Evolutionary conservation across 1,284 basidiomycete genomes (phyloP).

Genomic region (Rhodotorula mucilaginosa): DNA sequence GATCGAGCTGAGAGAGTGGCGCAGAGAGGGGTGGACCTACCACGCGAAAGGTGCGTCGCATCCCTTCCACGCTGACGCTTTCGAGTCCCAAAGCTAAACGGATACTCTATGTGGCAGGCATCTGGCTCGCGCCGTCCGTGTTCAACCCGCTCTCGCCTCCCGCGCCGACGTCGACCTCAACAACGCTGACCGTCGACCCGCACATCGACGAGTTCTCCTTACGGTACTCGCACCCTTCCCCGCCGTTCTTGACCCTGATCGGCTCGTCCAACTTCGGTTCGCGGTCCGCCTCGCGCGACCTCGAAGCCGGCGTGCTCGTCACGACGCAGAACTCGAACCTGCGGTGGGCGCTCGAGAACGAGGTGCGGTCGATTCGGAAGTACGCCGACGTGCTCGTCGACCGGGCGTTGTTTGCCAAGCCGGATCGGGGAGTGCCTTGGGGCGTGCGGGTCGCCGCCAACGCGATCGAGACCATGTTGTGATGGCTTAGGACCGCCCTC

Average conservation of each 20-base stretch:
- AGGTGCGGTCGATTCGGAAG: constrained; percentile 53
- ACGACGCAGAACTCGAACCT: constrained; percentile 59
- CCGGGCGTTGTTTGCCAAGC: constrained; percentile 52
- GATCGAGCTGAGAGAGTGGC: constrained; percentile 81
- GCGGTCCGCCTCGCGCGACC: constrained; percentile 84
- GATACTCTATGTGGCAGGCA: constrained; percentile 56
- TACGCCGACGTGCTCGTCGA: constrained; percentile 53
- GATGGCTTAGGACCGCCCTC: neutral
- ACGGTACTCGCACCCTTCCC: constrained; percentile 10
- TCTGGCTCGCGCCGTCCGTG: constrained; percentile 68
- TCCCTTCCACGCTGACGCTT: constrained; percentile 10
- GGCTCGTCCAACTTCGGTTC: constrained; percentile 96
- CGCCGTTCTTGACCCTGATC: constrained; percentile 73
- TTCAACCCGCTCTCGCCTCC: constrained; percentile 22
- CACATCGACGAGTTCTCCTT: constrained; percentile 34
- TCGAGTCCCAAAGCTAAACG: neutral
- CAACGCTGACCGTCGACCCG: constrained; percentile 50
- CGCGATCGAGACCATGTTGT: constrained; percentile 32
- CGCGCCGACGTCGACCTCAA: constrained; percentile 37
- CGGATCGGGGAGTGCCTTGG: constrained; percentile 65
- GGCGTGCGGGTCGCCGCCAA: constrained; percentile 48
- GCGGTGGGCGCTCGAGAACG: constrained; percentile 50
- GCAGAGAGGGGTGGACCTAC: constrained; percentile 90
- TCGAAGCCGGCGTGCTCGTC: constrained; percentile 87
- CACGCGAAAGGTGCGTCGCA: constrained; percentile 80